Evolutionary conservation across 2,329 filamentous ascomycete genomes (phyloP).

Genomic region (Sporothrix pallida): DNA sequence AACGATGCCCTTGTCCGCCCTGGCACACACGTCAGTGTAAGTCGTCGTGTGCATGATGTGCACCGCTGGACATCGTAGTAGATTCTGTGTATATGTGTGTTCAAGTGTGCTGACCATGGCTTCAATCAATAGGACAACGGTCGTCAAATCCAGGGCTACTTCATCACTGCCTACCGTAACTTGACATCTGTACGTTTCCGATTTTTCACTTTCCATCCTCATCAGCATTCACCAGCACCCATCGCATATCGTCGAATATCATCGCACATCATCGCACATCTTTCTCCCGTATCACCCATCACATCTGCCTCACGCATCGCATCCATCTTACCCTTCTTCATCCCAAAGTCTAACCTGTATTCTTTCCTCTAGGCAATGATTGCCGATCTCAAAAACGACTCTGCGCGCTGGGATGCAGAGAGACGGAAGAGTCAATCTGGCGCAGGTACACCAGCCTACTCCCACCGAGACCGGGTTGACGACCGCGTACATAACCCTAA

Average conservation of each 20-base stretch:
- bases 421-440: constrained; percentile 61
- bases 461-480: constrained; percentile 54
- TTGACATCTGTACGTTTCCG: constrained; percentile 70
- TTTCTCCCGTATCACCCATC: too few relatives aligned
- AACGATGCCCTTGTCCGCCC: constrained; percentile 81
- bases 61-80: constrained; percentile 23
- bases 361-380: constrained; percentile 61
- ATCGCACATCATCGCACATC: not conserved
- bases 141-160: constrained; percentile 72
- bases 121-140: constrained; percentile 54
- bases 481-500: constrained; percentile 62
- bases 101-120: constrained; percentile 26
- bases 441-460: constrained; percentile 62
- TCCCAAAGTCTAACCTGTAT: not conserved
- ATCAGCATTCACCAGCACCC: not conserved
- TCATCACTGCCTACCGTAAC: constrained; percentile 79
- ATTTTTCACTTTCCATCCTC: not conserved
- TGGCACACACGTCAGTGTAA: constrained; percentile 71
- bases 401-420: constrained; percentile 66
- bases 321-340: not conserved
- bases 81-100: not conserved
- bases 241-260: not conserved
- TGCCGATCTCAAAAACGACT: constrained; percentile 66
- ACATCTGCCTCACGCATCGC: not conserved
- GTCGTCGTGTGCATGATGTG: constrained; percentile 39